These are phyloP conservation scores for Cladophialophora psammophila DNA, from an alignment of 2,329 filamentous ascomycete species.

Conservation along the genomic window DNA sequence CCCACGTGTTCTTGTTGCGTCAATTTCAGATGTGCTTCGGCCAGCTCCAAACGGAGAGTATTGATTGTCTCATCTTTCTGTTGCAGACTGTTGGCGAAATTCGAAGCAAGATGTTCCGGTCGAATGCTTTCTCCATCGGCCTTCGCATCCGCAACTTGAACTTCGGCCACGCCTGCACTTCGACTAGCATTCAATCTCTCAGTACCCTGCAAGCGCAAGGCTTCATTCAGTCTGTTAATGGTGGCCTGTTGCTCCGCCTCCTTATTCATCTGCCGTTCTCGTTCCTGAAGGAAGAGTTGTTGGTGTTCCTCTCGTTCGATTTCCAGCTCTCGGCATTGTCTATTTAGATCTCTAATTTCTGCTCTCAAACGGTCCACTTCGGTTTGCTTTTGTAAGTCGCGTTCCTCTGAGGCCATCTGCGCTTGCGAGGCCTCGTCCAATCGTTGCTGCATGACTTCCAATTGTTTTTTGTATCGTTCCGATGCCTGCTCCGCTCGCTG, in stretches of 20 bases:
- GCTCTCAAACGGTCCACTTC: slow-evolving; percentile 80
- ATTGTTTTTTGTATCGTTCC: slow-evolving; percentile 82
- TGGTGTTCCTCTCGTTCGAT: slow-evolving; percentile 91
- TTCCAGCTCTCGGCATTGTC: slow-evolving; percentile 90
- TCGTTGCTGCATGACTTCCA: slow-evolving; percentile 81
- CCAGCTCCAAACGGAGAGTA: slow-evolving; percentile 86
- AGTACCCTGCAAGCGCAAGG: slow-evolving; percentile 75
- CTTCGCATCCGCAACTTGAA: slow-evolving; percentile 9
- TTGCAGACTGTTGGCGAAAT: slow-evolving; percentile 69
- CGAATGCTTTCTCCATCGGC: background rate
- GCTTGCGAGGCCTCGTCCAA: slow-evolving; percentile 85
- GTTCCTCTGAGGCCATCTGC: slow-evolving; percentile 86
- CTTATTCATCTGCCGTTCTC: slow-evolving; percentile 81
- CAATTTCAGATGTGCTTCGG: slow-evolving; percentile 93
- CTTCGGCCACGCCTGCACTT: slow-evolving; percentile 37
- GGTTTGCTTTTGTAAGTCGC: slow-evolving; percentile 84
- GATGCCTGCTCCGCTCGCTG: slow-evolving; percentile 79
- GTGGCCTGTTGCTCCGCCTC: slow-evolving; percentile 91
- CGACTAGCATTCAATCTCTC: slow-evolving; percentile 58
- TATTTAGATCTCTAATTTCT: slow-evolving; percentile 81
- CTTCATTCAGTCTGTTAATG: slow-evolving; percentile 91
- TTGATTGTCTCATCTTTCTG: slow-evolving; percentile 98
- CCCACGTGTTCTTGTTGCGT: slow-evolving; percentile 94
- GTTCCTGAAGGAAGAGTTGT: slow-evolving; percentile 85
- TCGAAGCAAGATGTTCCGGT: slow-evolving; percentile 19